Base-by-base conservation (phyloP, 2,329 filamentous ascomycete species). In the Colletotrichum karsti region DNA sequence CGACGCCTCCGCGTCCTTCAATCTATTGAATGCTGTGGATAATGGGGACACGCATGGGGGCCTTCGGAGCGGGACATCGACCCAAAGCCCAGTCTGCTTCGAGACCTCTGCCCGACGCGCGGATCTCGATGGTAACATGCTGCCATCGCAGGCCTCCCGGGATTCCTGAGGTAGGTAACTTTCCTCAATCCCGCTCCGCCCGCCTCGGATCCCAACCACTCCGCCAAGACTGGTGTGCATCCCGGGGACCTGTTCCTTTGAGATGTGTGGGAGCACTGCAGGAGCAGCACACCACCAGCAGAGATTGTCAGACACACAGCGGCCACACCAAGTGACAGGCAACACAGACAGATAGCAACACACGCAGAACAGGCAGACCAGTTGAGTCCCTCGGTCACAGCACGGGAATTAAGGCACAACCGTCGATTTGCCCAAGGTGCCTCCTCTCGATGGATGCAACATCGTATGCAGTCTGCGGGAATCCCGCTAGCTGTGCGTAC, bases 181-280 rank as follows among this genome's bases (percentile, higher is more conserved):
- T 4, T 30, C 59, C 62, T 51, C 37, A 33, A 46, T 67, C 53
- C 64, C 64, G 64, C 64, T 67, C 64, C 64, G 64, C 64, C 58
- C 63, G 51, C 61, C 26, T 55, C 55, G 55, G 55, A 48, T 28
- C 15, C 55, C 55, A 59, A 28, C 44, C 50, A 48, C 13, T 67
- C 64, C 64, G 64, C 59, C 64, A 67, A 67, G 64, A 30, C 57
- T 51, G 51, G 41, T 58, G 51, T 60, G 20, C 35, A 26, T 28
- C 46, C 56, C 55, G 30, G 55, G 55, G 18, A 60, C 57, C 57
- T 39, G 33, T 51, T 51, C 44, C 57, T 51, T 42, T 15, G 22
- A 22, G 33, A 51, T 28, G 44, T 41, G 57, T 60, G 57, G 44
- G 42, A 39, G 44, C 30, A 60, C 55, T 24, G 41, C 41, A 37